A percentile compares a stretch with the other conserved stretches of the same genome.
Evolutionary conservation across 148 eudicot genomes (phyloP).

Genomic region (Rhododendron ferrugineum): DNA sequence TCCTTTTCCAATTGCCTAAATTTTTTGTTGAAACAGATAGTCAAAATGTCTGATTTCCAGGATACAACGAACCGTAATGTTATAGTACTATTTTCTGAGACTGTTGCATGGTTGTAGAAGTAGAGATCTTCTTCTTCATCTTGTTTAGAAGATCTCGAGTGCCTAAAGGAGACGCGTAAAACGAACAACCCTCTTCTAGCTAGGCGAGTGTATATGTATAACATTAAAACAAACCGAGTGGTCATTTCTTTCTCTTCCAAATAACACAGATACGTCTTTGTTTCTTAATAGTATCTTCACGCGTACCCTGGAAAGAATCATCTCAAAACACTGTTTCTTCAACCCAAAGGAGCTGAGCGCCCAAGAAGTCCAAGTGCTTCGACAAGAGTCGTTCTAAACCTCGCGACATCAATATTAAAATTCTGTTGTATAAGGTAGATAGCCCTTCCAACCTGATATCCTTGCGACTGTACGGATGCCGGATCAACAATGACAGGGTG

Average conservation of each 20-base stretch:
- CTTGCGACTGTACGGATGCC: slow-evolving; percentile 12
- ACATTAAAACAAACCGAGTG: not conserved
- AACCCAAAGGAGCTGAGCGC: not conserved
- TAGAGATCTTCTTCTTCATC: not conserved
- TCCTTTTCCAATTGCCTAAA: too few species aligned
- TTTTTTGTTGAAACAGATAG: too few species aligned
- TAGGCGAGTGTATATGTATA: not conserved
- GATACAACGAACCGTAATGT: not conserved
- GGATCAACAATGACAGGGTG: slow-evolving; percentile 40
- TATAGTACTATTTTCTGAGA: not conserved
- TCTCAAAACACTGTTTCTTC: not conserved
- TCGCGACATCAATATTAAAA: slow-evolving; percentile 31
- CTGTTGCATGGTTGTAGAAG: not conserved
- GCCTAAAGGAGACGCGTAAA: not conserved
- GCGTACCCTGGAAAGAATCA: not conserved
- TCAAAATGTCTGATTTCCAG: not conserved
- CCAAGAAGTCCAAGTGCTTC: slow-evolving; percentile 41
- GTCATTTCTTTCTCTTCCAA: too few species aligned
- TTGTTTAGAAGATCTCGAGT: not conserved
- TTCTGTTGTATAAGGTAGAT: slow-evolving; percentile 47
- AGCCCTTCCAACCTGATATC: slow-evolving; percentile 24
- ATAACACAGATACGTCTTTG: too few species aligned
- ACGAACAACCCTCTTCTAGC: not conserved
- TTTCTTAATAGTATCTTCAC: too few species aligned
- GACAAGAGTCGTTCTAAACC: slow-evolving; percentile 41